A percentile compares a stretch with the other conserved stretches of the same genome.
Evolutionary conservation across 371 early-diverging fungal genomes (phyloP).

Genomic region (Zopfochytrium polystomum): DNA sequence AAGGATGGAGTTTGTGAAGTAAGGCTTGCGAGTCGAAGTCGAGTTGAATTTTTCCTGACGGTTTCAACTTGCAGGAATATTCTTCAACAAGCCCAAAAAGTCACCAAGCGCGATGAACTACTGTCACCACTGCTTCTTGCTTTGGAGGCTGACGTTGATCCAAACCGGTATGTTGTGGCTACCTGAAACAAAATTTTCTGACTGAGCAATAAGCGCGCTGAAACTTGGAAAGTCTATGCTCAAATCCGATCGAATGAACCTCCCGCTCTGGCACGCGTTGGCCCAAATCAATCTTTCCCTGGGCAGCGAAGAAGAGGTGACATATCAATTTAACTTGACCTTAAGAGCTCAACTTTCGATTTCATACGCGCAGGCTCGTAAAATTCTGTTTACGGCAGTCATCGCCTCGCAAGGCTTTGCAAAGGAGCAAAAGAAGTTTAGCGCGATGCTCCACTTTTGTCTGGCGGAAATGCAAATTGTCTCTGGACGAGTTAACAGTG

Average conservation of each 20-base stretch:
- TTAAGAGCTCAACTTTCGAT: no score
- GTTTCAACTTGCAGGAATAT: background rate
- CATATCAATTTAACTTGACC: background rate
- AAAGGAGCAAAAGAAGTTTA: conserved; percentile 36
- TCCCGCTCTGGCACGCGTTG: conserved; percentile 66
- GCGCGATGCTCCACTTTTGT: conserved; percentile 54
- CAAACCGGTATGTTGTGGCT: no score
- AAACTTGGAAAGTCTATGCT: conserved; percentile 58
- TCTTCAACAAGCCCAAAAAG: background rate
- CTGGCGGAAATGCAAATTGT: no score
- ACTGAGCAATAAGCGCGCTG: conserved; percentile 39
- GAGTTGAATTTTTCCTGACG: no score
- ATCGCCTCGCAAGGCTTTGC: conserved; percentile 52
- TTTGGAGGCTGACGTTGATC: conserved; percentile 51
- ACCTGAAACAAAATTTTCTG: conserved; percentile 8
- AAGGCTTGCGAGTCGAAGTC: no score
- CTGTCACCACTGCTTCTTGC: conserved; percentile 45
- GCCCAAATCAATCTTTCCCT: conserved; percentile 59
- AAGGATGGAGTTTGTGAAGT: conserved; percentile 46
- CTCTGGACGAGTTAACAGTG: no score
- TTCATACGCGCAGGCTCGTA: conserved; percentile 61
- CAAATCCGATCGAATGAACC: conserved; percentile 56
- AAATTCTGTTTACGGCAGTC: conserved; percentile 61
- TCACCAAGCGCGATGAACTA: conserved; percentile 34
- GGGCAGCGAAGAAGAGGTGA: conserved; percentile 51